Evolutionary conservation across 352 stramenopile genomes (phyloP).

Genomic region (Pythium aristosporum): DNA sequence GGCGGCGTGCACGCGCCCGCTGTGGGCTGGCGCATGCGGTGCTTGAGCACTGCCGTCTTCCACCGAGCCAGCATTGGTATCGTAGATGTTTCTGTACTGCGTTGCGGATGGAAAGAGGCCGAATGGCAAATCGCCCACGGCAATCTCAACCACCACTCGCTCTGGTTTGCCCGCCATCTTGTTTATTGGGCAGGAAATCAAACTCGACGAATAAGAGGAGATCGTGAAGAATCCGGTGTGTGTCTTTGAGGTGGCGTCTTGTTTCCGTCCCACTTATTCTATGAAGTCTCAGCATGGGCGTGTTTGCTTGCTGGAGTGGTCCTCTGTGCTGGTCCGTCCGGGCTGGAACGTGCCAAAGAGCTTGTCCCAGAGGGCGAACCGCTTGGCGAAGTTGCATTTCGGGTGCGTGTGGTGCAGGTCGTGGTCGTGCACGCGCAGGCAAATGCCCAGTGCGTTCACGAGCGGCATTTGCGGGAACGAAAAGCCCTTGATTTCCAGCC

Average conservation of each 20-base stretch:
- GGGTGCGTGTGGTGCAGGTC: constrained; percentile 85
- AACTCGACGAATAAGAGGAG: background rate
- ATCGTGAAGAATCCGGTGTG: background rate
- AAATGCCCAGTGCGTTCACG: constrained; percentile 50
- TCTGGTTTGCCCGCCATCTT: background rate
- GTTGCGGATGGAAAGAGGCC: background rate
- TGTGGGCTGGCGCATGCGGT: constrained; percentile 1
- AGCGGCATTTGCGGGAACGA: constrained; percentile 86
- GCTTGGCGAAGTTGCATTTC: constrained; percentile 87
- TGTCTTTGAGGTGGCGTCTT: background rate
- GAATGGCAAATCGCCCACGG: background rate
- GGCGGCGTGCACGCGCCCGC: background rate
- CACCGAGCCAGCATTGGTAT: constrained; percentile 9
- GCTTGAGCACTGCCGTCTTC: constrained; percentile 6
- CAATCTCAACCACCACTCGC: background rate
- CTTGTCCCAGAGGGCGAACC: constrained; percentile 87
- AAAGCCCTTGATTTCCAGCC: constrained; percentile 79
- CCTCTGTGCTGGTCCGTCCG: background rate
- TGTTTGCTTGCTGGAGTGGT: background rate
- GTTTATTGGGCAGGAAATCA: background rate
- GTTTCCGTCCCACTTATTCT: background rate
- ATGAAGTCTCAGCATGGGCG: background rate
- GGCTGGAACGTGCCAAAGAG: constrained; percentile 77
- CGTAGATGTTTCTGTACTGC: background rate
- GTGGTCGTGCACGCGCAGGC: constrained; percentile 66